Evolutionary conservation across 805 yeast species (phyloP).

Genomic region (Saccharomycopsis oosterbeekiorum): DNA sequence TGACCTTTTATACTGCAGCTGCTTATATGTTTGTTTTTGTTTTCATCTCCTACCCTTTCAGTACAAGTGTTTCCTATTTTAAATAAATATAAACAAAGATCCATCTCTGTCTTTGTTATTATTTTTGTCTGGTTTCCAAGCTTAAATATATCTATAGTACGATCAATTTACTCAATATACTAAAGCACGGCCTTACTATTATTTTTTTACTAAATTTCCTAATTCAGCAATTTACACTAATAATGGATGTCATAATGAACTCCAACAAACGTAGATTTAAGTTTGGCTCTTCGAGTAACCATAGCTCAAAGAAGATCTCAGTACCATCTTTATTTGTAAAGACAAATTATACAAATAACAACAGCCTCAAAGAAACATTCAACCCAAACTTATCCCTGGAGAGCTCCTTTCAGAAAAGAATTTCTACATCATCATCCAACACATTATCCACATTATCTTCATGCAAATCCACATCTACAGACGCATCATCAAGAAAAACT

Average conservation of each 20-base stretch:
- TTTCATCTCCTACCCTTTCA: neutral
- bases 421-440: neutral
- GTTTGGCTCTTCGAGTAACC: neutral
- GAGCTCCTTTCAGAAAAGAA: neutral
- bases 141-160: no score
- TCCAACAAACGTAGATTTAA: neutral
- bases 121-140: no score
- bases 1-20: no score
- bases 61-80: neutral
- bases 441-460: neutral
- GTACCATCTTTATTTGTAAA: neutral
- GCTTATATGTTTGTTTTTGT: neutral
- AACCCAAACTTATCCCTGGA: neutral
- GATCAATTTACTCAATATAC: no score
- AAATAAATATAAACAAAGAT: conserved; percentile 1
- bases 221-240: no score
- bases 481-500: neutral
- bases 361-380: neutral
- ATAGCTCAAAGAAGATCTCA: neutral
- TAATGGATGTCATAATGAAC: neutral
- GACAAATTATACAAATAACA: neutral
- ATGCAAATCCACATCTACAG: neutral
- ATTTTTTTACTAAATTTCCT: no score
- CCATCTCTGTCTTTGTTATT: neutral
- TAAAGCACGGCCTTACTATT: no score